A percentile compares a stretch with the other conserved stretches of the same genome.
Conservation (phyloP, 169 alveolate genomes). For the Plasmodium billcollinsi region DNA sequence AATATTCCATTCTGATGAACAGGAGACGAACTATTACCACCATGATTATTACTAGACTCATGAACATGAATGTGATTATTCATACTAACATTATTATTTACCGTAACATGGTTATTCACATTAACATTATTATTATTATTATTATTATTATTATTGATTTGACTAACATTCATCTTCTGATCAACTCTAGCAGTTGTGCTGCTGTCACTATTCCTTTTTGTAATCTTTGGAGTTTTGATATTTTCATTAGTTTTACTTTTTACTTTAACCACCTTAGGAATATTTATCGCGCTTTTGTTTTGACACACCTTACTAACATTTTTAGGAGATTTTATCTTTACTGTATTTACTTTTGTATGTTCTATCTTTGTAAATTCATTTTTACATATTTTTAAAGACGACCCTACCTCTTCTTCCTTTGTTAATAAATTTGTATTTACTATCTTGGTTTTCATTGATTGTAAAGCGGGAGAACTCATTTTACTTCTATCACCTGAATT, state of each 20-base stretch:
- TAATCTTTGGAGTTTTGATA: constrained; percentile 30
- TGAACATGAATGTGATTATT: not conserved
- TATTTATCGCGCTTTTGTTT: not conserved
- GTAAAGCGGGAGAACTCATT: not conserved
- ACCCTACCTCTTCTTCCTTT: not conserved
- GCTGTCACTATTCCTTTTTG: constrained; percentile 25
- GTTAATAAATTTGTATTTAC: not conserved
- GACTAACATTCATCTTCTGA: not conserved
- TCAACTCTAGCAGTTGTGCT: not conserved
- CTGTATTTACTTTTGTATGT: not conserved
- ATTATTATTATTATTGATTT: not conserved
- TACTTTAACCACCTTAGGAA: not conserved
- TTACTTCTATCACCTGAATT: not conserved
- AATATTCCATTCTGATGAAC: not conserved
- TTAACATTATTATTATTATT: not conserved
- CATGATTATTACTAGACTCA: not conserved
- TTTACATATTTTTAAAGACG: not conserved
- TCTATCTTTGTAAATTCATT: not conserved
- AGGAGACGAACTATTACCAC: not conserved
- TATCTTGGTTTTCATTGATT: not conserved
- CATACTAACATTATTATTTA: too few species aligned
- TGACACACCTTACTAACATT: not conserved
- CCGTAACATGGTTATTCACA: too few species aligned
- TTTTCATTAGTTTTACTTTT: constrained; percentile 22
- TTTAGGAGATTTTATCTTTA: constrained; percentile 19